These are phyloP conservation scores for Ophiostoma sp. DNA, from an alignment of 2,329 filamentous ascomycete genomes.

Conservation along the genomic window DNA sequence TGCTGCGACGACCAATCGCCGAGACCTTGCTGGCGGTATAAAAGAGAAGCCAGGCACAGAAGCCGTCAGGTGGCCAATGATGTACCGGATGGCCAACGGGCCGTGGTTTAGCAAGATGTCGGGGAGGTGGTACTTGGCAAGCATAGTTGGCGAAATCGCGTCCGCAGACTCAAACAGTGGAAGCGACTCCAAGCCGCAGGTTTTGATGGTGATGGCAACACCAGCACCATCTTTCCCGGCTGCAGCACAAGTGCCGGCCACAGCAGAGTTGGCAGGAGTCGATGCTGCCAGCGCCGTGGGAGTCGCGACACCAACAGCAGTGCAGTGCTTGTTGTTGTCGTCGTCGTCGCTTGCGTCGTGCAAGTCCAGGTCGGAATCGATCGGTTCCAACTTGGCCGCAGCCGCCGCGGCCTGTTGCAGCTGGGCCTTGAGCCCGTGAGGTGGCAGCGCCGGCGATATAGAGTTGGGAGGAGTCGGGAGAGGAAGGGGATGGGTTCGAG, in stretches of 20 bases:
- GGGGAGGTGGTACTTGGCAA: slow-evolving; percentile 85
- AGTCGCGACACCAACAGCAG: background rate
- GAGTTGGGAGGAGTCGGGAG: slow-evolving; percentile 92
- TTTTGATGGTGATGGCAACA: background rate
- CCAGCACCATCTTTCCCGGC: slow-evolving; percentile 13
- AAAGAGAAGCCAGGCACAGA: slow-evolving; percentile 87
- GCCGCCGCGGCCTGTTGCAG: slow-evolving; percentile 49
- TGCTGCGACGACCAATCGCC: slow-evolving; percentile 85
- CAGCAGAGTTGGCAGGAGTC: background rate
- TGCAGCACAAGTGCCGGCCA: background rate
- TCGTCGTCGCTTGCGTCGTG: slow-evolving; percentile 57
- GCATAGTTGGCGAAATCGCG: slow-evolving; percentile 75
- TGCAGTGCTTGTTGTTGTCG: slow-evolving; percentile 21
- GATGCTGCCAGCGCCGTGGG: background rate
- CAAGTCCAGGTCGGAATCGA: slow-evolving; percentile 85
- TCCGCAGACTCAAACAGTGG: slow-evolving; percentile 63
- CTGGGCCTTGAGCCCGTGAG: slow-evolving; percentile 70
- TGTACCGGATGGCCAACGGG: slow-evolving; percentile 86
- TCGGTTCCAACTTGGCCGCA: slow-evolving; percentile 47
- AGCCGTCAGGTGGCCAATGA: slow-evolving; percentile 90
- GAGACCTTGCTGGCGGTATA: slow-evolving; percentile 82
- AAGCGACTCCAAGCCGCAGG: slow-evolving; percentile 8
- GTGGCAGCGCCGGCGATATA: slow-evolving; percentile 80
- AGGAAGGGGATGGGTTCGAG: slow-evolving; percentile 60
- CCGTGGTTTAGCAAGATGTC: slow-evolving; percentile 86